These are phyloP conservation scores for Pseudogymnoascus sp. DNA, from an alignment of 2,329 filamentous ascomycete species.

Conservation along the genomic window DNA sequence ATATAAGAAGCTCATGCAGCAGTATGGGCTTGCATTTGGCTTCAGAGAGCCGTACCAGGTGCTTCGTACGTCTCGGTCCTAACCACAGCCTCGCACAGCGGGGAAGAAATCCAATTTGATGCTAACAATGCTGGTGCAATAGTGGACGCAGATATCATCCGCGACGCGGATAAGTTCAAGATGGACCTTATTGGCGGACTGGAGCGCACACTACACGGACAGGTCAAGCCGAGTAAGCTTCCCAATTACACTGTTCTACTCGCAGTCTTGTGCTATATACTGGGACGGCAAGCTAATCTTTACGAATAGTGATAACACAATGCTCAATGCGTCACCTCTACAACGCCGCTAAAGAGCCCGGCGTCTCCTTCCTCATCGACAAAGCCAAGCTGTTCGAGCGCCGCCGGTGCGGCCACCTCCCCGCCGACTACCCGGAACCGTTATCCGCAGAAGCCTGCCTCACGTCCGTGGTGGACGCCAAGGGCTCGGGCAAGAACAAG, in stretches of 20 bases:
- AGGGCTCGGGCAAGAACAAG: constrained; percentile 62
- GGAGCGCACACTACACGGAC: constrained; percentile 75
- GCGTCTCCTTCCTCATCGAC: constrained; percentile 50
- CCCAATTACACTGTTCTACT: not conserved
- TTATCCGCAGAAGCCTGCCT: constrained; percentile 64
- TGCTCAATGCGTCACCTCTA: constrained; percentile 77
- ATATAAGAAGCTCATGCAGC: constrained; percentile 87
- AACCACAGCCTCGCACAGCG: constrained; percentile 6
- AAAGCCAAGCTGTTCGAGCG: constrained; percentile 69
- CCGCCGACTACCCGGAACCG: constrained; percentile 61
- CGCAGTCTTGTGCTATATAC: constrained; percentile 5
- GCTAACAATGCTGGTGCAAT: not conserved
- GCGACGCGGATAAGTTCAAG: constrained; percentile 73
- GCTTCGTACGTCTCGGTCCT: constrained; percentile 42
- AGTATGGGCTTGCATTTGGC: constrained; percentile 78
- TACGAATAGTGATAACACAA: constrained; percentile 78
- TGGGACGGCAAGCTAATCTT: no score
- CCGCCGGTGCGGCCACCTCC: constrained; percentile 69
- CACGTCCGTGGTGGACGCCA: constrained; percentile 68
- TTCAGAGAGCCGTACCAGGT: constrained; percentile 95
- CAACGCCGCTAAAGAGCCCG: constrained; percentile 46
- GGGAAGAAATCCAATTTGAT: no score
- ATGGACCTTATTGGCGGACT: constrained; percentile 78
- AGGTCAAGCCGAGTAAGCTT: constrained; percentile 68
- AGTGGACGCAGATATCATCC: constrained; percentile 80